Conservation (phyloP, 2,329 filamentous ascomycete species). For the Trichoderma cornu-damae region DNA sequence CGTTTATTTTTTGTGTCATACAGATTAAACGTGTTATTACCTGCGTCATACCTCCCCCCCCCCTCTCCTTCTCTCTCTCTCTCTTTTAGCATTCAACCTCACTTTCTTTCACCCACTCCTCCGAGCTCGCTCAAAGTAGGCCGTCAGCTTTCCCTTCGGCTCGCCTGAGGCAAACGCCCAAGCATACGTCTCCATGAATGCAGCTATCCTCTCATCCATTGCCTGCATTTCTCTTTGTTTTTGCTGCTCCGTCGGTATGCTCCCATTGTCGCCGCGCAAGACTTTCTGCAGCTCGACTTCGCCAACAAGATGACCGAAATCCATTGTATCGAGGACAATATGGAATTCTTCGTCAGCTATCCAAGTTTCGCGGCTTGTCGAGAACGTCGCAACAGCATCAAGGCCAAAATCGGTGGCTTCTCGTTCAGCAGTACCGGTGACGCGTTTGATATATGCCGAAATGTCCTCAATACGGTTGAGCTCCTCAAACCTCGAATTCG, state of each 20-base stretch:
- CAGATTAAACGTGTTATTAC: too few relatives aligned
- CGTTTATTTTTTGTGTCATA: too few relatives aligned
- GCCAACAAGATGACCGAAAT: conserved; percentile 7
- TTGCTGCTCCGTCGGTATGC: background rate
- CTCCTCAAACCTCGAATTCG: background rate
- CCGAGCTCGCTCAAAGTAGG: conserved; percentile 5
- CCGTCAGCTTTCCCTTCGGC: background rate
- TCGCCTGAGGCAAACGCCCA: background rate
- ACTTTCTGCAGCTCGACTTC: conserved; percentile 5
- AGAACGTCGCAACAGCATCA: background rate
- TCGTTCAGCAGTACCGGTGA: background rate
- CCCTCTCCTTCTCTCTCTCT: too few relatives aligned
- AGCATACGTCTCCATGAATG: background rate
- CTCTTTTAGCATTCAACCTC: too few relatives aligned
- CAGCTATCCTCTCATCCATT: background rate
- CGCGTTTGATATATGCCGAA: background rate
- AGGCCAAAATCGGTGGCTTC: background rate
- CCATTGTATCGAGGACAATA: background rate
- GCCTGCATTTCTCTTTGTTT: background rate
- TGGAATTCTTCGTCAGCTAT: conserved; percentile 4
- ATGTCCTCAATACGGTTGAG: background rate
- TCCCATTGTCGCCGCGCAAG: background rate
- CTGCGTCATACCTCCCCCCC: too few relatives aligned
- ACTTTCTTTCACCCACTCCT: background rate
- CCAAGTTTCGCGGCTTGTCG: conserved; percentile 1